Evolutionary conservation across 257 asterid genomes (phyloP), one percentile per base, ranked within the genome.

Genomic region (Paulownia fortunei): DNA sequence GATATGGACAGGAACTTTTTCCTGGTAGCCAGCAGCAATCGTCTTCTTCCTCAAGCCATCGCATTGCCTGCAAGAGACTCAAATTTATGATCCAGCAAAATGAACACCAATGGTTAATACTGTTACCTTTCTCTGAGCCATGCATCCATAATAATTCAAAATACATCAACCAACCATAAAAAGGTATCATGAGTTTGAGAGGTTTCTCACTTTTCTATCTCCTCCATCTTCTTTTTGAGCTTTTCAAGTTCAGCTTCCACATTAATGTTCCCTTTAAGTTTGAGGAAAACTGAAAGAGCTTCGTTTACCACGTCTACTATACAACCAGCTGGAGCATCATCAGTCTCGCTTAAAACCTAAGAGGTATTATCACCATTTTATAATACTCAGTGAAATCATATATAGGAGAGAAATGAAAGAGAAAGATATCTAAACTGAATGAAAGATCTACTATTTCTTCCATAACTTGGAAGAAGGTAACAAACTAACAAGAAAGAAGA

Each of bases 171-270:
- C n/a, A 39, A 23, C 68, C 36, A 47, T 18, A 16, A 70, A 30
- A 34, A 54, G 63, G 6, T 3, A 13, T 26, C 5, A 69, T 27
- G 67, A 55, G 59, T 34, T 30, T 19, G 46, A 64, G 64, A 80
- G 37, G 63, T 58, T 61, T 41, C 88, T 83, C 79, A 90, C 97
- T 78, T 90, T 70, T 83, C 83, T 36, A 83, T 71, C 32, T 92
- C 96, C 72, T 87, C 94, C 92, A 81, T 85, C 85, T 81, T 89
- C 82, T 86, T 92, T 78, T 56, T 80, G 16, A 92, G 86, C 81
- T 89, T 92, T 64, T 92, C 94, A 66, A 81, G 87, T 78, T 88
- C 94, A 68, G 91, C 96, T 63, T 87, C 92, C 21, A 82, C 79
- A 34, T 88, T 80, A 42, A 84, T 60, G 44, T 49, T 81, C 58